phyloP scores from a whole-genome alignment of 768 basidiomycete genomes.

The Tephrocybe sp. region DNA sequence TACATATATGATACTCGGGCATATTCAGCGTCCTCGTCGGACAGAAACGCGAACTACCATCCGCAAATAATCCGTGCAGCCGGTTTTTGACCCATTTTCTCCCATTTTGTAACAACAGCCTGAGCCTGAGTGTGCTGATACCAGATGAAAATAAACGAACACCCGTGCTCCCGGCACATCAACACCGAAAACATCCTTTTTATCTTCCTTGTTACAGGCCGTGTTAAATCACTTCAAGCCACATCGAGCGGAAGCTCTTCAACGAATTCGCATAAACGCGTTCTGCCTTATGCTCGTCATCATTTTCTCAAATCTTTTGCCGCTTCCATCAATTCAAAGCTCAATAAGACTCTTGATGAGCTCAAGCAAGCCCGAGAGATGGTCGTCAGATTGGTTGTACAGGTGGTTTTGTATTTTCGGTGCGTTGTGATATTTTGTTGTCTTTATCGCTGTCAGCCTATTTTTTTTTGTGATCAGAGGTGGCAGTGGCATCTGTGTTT shows the following conservation, averaged over 20 bases:
- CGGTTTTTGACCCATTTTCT: too few relatives aligned
- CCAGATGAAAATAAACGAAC: too few relatives aligned
- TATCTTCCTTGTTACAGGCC: conserved; percentile 19
- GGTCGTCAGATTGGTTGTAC: conserved; percentile 35
- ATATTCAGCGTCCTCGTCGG: too few relatives aligned
- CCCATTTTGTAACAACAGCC: too few relatives aligned
- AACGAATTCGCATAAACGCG: conserved; percentile 39
- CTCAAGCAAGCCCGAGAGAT: conserved; percentile 22
- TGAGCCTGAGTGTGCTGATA: too few relatives aligned
- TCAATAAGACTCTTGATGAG: conserved; percentile 27
- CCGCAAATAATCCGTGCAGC: too few relatives aligned
- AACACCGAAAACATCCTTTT: background rate
- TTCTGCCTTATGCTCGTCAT: conserved; percentile 32
- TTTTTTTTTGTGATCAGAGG: conserved; percentile 27
- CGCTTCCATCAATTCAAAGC: conserved; percentile 36
- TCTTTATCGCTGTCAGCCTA: background rate
- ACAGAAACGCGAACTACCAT: too few relatives aligned
- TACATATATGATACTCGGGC: too few relatives aligned
- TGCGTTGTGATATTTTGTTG: conserved; percentile 19
- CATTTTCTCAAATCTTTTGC: conserved; percentile 37
- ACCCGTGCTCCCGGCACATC: too few relatives aligned
- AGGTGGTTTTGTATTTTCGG: conserved; percentile 39
- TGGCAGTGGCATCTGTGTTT: conserved; percentile 29
- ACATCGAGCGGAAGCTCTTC: conserved; percentile 42
- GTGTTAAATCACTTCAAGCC: conserved; percentile 38